Evolutionary conservation across 2,329 filamentous ascomycete species (phyloP).

Genomic region (Fusarium domesticum): DNA sequence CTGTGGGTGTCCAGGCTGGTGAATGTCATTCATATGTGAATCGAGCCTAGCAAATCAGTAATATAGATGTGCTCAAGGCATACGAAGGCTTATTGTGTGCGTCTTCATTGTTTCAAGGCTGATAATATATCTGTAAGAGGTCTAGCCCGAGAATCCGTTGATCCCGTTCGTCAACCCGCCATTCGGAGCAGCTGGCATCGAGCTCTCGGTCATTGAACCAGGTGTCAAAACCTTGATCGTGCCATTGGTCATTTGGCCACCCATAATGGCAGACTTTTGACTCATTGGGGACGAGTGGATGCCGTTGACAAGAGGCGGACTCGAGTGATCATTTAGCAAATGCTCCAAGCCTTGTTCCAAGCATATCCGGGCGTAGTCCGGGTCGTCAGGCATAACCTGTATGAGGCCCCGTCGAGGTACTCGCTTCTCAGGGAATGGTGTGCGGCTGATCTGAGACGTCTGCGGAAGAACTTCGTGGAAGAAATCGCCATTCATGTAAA

Average conservation of each 20-base stretch:
- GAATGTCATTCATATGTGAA: neutral
- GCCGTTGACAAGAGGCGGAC: constrained; percentile 46
- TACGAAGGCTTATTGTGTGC: constrained; percentile 10
- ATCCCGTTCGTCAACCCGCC: constrained; percentile 31
- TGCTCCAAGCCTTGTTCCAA: constrained; percentile 56
- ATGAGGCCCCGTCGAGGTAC: constrained; percentile 55
- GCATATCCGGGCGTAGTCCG: constrained; percentile 55
- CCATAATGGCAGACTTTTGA: constrained; percentile 30
- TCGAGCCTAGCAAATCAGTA: neutral
- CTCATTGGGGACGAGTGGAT: constrained; percentile 47
- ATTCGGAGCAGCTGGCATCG: constrained; percentile 15
- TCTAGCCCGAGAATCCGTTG: constrained; percentile 24
- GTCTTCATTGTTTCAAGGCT: neutral
- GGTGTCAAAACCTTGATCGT: constrained; percentile 22
- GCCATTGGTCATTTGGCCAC: constrained; percentile 33
- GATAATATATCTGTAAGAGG: neutral
- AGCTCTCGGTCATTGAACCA: constrained; percentile 18
- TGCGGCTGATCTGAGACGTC: constrained; percentile 47
- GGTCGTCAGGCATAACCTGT: constrained; percentile 53
- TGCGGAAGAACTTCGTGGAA: constrained; percentile 51
- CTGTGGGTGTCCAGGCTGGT: constrained; percentile 2
- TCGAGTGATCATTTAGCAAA: constrained; percentile 47
- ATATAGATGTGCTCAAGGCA: constrained; percentile 1
- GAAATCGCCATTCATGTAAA: constrained; percentile 56
- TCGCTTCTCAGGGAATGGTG: constrained; percentile 53